Conservation (phyloP, 2,329 filamentous ascomycete species). For the Pestalotiopsis sp. region DNA sequence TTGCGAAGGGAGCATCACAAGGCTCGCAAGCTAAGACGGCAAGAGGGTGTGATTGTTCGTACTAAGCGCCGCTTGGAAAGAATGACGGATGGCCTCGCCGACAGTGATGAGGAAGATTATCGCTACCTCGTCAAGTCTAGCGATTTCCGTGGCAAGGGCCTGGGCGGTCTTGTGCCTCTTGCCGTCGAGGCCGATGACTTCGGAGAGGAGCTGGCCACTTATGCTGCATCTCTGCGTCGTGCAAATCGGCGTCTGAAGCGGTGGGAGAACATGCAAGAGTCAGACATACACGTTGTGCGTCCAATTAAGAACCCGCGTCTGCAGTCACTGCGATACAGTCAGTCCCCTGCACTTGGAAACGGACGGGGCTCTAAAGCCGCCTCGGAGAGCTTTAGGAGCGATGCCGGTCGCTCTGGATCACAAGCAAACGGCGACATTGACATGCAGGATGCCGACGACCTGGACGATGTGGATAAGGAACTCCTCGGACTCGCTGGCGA, state of each 20-base stretch:
- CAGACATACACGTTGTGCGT: constrained; percentile 46
- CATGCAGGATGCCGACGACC: constrained; percentile 48
- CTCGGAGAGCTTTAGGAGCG: constrained; percentile 15
- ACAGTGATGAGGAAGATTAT: constrained; percentile 61
- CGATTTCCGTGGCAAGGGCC: constrained; percentile 55
- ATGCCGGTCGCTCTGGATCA: not conserved
- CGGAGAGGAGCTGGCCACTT: constrained; percentile 70
- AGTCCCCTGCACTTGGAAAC: constrained; percentile 27
- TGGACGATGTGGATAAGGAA: constrained; percentile 58
- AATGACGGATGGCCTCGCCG: constrained; percentile 56
- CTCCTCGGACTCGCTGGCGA: constrained; percentile 46
- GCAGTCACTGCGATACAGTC: constrained; percentile 22
- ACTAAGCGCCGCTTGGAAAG: constrained; percentile 64
- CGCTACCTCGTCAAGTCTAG: constrained; percentile 31
- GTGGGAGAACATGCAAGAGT: constrained; percentile 59
- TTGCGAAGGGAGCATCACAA: constrained; percentile 66
- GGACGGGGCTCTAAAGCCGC: constrained; percentile 19
- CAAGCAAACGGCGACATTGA: constrained; percentile 43
- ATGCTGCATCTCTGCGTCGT: constrained; percentile 66
- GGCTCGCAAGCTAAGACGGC: constrained; percentile 60
- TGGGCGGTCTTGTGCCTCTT: constrained; percentile 65
- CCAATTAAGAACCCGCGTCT: constrained; percentile 42
- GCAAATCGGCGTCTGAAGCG: constrained; percentile 65
- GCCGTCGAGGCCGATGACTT: constrained; percentile 68
- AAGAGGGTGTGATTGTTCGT: constrained; percentile 67